Evolutionary conservation across 2,329 filamentous ascomycete genomes (phyloP).

Genomic region (Ustulina deusta): DNA sequence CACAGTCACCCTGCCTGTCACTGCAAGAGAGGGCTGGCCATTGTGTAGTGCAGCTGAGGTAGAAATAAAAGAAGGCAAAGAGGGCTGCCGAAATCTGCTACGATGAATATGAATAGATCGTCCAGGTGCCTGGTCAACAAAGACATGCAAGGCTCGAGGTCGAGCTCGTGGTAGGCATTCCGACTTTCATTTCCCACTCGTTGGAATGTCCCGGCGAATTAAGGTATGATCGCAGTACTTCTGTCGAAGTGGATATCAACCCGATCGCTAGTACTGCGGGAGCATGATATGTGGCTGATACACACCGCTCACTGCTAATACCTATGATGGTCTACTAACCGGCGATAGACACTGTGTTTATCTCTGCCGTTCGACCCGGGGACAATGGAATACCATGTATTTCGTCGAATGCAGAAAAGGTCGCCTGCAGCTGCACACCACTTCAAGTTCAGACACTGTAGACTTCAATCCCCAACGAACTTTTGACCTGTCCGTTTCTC

Average conservation of each 20-base stretch:
- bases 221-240: conserved; percentile 23
- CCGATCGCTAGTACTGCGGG: conserved; percentile 22
- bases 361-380: conserved; percentile 31
- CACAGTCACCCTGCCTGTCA: conserved; percentile 16
- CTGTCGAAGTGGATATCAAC: conserved; percentile 16
- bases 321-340: conserved; percentile 11
- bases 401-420: conserved; percentile 22
- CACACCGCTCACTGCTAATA: conserved; percentile 30
- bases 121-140: conserved; percentile 2
- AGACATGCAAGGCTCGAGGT: neutral
- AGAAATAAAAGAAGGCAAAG: neutral
- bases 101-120: neutral
- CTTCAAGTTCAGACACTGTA: conserved; percentile 21
- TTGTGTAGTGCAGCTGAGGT: conserved; percentile 13
- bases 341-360: conserved; percentile 31
- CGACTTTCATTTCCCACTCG: conserved; percentile 23
- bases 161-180: conserved; percentile 4
- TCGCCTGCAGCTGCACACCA: conserved; percentile 16
- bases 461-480: neutral
- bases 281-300: conserved; percentile 38
- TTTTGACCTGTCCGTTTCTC: neutral
- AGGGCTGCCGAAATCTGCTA: conserved; percentile 11
- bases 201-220: conserved; percentile 23
- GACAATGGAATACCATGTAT: conserved; percentile 18
- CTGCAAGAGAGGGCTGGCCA: conserved; percentile 7